Evolutionary conservation across 129 eudicot genomes (phyloP).

Genomic region (Solidago caesia): DNA sequence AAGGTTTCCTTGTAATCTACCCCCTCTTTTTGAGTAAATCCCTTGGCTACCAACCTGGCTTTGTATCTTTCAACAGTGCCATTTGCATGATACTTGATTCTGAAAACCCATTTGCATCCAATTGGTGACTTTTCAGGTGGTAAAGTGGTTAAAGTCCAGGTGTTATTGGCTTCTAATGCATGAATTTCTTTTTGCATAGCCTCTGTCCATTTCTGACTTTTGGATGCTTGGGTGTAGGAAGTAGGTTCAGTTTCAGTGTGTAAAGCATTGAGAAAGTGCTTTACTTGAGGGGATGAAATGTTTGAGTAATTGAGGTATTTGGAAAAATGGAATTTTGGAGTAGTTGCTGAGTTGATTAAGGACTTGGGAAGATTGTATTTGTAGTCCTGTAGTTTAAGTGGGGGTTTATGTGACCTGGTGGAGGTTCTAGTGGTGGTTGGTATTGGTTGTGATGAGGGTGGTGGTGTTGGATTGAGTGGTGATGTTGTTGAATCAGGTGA

Average conservation of each 20-base stretch:
- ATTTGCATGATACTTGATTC: not conserved
- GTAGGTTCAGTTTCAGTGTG: not conserved
- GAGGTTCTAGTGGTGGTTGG: not conserved
- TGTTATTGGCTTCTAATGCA: not conserved
- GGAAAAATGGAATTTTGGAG: not conserved
- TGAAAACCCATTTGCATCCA: not conserved
- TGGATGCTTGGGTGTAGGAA: not conserved
- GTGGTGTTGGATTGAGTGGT: not conserved
- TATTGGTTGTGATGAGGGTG: not conserved
- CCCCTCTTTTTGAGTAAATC: too few species aligned
- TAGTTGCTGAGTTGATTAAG: not conserved
- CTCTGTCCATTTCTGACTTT: not conserved
- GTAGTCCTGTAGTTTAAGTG: not conserved
- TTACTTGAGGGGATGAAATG: not conserved
- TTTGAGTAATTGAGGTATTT: not conserved
- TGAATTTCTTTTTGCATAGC: not conserved
- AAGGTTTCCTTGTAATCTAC: too few species aligned
- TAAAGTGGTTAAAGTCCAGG: not conserved
- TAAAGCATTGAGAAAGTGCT: not conserved
- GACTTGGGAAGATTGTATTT: too few species aligned
- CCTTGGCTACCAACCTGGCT: too few species aligned
- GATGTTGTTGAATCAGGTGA: not conserved
- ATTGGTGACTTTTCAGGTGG: not conserved
- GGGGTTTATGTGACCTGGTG: not conserved
- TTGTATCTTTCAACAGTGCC: not conserved